Percentiles rank a stretch among this genome's conserved stretches.
These are phyloP conservation scores for Brettanomyces anomalus DNA, from an alignment of 805 yeast species.

Conservation along the genomic window DNA sequence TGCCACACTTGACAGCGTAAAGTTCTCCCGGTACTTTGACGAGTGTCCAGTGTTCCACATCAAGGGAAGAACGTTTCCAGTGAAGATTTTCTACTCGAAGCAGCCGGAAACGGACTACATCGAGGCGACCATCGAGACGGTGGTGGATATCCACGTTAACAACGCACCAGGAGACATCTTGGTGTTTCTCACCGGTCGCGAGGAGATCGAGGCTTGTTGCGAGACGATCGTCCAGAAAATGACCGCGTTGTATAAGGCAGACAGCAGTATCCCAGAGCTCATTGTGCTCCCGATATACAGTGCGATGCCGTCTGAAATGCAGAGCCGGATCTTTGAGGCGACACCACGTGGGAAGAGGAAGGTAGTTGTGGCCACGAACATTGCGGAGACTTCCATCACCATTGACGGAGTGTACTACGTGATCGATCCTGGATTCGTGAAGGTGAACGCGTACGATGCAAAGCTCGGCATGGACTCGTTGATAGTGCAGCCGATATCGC, in stretches of 20 bases:
- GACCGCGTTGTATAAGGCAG: conserved; percentile 47
- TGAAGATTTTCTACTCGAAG: conserved; percentile 69
- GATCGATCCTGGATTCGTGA: conserved; percentile 91
- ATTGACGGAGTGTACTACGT: conserved; percentile 90
- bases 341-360: conserved; percentile 79
- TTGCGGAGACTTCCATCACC: conserved; percentile 95
- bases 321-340: conserved; percentile 80
- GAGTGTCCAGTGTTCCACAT: conserved; percentile 75
- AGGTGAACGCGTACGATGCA: conserved; percentile 82
- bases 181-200: conserved; percentile 86
- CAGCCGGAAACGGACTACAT: conserved; percentile 84
- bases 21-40: conserved; percentile 72
- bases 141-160: conserved; percentile 76
- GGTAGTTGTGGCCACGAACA: conserved; percentile 89
- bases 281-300: conserved; percentile 84
- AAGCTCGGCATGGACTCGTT: conserved; percentile 87
- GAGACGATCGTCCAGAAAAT: conserved; percentile 61
- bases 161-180: conserved; percentile 73
- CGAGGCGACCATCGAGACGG: conserved; percentile 75
- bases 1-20: conserved; percentile 86
- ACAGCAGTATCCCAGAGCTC: conserved; percentile 45
- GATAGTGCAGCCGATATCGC: conserved; percentile 76
- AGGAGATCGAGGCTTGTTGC: conserved; percentile 87
- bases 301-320: conserved; percentile 84
- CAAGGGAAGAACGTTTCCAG: conserved; percentile 90